Percentiles rank a stretch among this genome's conserved stretches.
These are phyloP conservation scores for Boletus sensibilis DNA, from an alignment of 768 basidiomycete species.

Conservation along the genomic window DNA sequence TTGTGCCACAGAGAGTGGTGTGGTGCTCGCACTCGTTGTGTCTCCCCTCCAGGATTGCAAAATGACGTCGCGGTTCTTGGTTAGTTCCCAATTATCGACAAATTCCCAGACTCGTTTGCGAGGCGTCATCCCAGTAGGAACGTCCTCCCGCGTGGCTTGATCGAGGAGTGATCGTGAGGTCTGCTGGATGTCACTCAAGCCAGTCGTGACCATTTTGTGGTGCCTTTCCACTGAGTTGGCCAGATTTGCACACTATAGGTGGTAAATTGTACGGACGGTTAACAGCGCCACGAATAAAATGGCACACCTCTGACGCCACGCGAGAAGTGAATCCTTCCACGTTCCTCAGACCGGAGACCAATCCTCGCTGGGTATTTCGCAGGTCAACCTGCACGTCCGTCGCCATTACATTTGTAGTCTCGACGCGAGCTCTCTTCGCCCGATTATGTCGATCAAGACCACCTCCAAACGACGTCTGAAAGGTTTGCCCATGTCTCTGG, in stretches of 20 bases:
- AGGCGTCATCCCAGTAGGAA: constrained; percentile 71
- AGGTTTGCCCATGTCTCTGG: constrained; percentile 45
- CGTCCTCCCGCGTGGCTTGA: constrained; percentile 61
- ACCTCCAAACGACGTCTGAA: constrained; percentile 45
- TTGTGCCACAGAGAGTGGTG: constrained; percentile 39
- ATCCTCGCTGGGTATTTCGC: constrained; percentile 47
- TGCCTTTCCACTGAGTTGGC: constrained; percentile 43
- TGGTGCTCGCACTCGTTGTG: constrained; percentile 33
- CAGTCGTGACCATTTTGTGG: constrained; percentile 39
- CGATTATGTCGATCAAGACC: constrained; percentile 61
- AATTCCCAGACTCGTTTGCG: constrained; percentile 73
- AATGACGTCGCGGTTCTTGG: constrained; percentile 59
- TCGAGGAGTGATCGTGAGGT: constrained; percentile 52
- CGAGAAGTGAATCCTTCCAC: constrained; percentile 42
- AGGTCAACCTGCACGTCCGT: constrained; percentile 53
- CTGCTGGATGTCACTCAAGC: constrained; percentile 49
- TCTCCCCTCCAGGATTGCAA: constrained; percentile 50
- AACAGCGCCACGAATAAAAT: neutral
- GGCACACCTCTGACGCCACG: constrained; percentile 53
- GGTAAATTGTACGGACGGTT: neutral
- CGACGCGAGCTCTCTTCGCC: constrained; percentile 67
- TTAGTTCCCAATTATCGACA: constrained; percentile 69
- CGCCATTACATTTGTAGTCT: constrained; percentile 51
- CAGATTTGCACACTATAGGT: constrained; percentile 42
- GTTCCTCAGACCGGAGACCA: constrained; percentile 50